Percentiles rank a stretch among this genome's conserved stretches.
These are phyloP conservation scores for Zymoseptoria tritici DNA, from an alignment of 2,329 filamentous ascomycete species.

Conservation along the genomic window DNA sequence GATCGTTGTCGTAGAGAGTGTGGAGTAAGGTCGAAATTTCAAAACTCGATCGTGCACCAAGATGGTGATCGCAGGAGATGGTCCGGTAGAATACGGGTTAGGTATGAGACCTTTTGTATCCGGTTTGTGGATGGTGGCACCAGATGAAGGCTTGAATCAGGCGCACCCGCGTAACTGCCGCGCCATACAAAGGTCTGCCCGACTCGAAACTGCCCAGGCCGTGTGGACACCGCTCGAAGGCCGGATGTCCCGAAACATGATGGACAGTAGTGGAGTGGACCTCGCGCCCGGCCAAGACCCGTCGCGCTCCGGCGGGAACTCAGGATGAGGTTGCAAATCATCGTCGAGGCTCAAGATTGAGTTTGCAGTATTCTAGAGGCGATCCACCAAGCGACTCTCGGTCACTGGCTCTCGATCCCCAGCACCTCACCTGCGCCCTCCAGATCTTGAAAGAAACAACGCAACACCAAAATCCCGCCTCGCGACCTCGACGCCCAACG, in stretches of 20 bases:
- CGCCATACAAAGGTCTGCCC: no score
- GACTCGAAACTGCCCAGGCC: no score
- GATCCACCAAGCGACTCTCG: no score
- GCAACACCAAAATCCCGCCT: neutral
- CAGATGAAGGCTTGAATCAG: neutral
- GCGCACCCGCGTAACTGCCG: neutral
- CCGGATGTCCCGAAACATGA: no score
- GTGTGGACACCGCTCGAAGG: no score
- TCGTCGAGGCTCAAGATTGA: neutral
- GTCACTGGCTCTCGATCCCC: neutral
- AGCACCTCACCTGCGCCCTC: neutral
- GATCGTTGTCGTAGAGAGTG: neutral
- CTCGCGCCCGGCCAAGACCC: no score
- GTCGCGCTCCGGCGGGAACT: no score
- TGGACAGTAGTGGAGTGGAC: no score
- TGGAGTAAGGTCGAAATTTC: neutral
- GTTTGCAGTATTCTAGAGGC: neutral
- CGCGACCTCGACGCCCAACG: no score
- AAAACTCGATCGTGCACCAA: neutral
- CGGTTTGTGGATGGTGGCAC: neutral
- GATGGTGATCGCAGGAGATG: neutral
- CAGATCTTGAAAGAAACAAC: neutral
- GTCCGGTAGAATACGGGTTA: neutral
- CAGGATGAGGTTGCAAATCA: no score
- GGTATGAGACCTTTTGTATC: neutral